Evolutionary conservation across 768 basidiomycete genomes (phyloP).

Genomic region (Russula dissimulans): DNA sequence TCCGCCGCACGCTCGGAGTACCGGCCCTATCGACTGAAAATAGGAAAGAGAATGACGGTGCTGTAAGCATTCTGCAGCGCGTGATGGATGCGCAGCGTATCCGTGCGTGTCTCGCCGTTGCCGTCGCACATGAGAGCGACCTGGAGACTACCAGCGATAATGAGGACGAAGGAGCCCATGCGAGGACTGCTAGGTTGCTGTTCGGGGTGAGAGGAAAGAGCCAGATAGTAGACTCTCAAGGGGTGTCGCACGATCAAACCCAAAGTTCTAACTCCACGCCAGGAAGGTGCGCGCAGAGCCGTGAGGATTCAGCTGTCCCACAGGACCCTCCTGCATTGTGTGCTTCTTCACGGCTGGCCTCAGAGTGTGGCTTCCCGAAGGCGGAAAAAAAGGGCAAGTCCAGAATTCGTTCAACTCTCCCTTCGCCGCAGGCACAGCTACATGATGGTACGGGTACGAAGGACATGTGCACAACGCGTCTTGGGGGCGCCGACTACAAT

Average conservation of each 20-base stretch:
- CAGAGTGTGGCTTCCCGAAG: not conserved
- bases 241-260: not conserved
- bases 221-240: not conserved
- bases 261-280: not conserved
- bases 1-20: conserved; percentile 19
- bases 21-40: not conserved
- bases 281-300: not conserved
- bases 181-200: conserved; percentile 6
- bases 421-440: not conserved
- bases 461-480: not conserved
- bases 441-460: too few species aligned
- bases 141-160: conserved; percentile 5
- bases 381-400: not conserved
- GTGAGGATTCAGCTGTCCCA: not conserved
- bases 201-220: conserved; percentile 1
- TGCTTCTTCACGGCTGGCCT: not conserved
- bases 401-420: not conserved
- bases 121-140: not conserved
- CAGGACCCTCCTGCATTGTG: not conserved
- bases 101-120: not conserved
- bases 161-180: conserved; percentile 10
- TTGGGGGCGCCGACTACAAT: not conserved
- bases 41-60: not conserved
- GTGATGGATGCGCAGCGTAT: conserved; percentile 9
- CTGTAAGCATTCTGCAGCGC: conserved; percentile 5